Percentiles rank a stretch among this genome's conserved stretches.
Conservation (phyloP, 129 eudicot species). For the Chrysanthemum lavandulifolium region DNA sequence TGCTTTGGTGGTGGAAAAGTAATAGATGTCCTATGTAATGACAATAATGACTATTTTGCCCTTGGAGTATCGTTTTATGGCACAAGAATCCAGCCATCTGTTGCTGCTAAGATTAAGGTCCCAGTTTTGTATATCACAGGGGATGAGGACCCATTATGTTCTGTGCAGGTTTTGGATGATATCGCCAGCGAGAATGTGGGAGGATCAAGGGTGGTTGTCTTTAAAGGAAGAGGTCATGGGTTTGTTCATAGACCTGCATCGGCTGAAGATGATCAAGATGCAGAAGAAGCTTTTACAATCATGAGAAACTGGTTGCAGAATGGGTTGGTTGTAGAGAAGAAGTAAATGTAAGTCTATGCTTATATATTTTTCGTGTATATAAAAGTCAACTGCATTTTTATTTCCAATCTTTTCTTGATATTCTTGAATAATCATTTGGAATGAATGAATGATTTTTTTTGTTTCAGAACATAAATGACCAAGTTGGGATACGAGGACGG, state of each 20-base stretch:
- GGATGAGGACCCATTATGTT: slow-evolving; percentile 71
- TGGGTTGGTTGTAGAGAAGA: slow-evolving; percentile 44
- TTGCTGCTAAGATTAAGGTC: slow-evolving; percentile 51
- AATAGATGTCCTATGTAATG: slow-evolving; percentile 62
- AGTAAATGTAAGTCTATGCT: slow-evolving; percentile 20
- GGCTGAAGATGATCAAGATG: slow-evolving; percentile 81
- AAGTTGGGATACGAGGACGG: too few species aligned
- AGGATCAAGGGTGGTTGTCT: slow-evolving; percentile 53
- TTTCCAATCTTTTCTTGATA: too few species aligned
- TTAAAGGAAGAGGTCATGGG: slow-evolving; percentile 83
- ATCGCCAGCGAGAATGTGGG: slow-evolving; percentile 34
- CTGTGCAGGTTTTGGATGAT: slow-evolving; percentile 46
- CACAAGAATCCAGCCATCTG: slow-evolving; percentile 58
- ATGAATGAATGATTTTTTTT: too few species aligned
- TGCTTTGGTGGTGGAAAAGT: slow-evolving; percentile 83
- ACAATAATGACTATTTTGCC: slow-evolving; percentile 51
- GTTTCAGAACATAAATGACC: too few species aligned
- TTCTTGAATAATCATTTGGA: too few species aligned
- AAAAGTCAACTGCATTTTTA: neutral
- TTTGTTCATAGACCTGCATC: slow-evolving; percentile 78
- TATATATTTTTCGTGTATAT: neutral
- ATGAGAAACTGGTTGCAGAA: slow-evolving; percentile 81
- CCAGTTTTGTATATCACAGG: slow-evolving; percentile 66
- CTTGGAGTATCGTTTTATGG: slow-evolving; percentile 85
- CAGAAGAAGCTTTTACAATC: slow-evolving; percentile 69